Evolutionary conservation across 768 basidiomycete species (phyloP), one percentile per base, ranked within the genome.

Genomic region (Amanita fuliginea): DNA sequence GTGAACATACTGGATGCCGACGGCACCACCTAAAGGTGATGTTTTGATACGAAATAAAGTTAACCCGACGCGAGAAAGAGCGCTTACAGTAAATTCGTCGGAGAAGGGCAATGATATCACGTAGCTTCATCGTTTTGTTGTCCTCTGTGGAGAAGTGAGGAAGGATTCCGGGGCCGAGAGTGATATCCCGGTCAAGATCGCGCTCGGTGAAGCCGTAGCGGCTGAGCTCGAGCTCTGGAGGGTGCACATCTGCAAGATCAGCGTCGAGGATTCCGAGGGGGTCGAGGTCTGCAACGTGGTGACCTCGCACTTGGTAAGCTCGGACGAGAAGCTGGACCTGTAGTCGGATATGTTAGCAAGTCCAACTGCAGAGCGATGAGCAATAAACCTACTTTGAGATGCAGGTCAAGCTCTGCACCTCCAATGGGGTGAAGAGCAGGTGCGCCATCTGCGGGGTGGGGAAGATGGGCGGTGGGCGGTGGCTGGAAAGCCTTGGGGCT

Each of bases 231-330:
- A 99, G 81, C 63, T 99, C 96, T 1, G 90, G 83, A 2, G 94
- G 94, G 6, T 75, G 71, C 11, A 78, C 68, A 48, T 83, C 75
- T 30, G 78, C 82, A 37, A 97, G 78, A 64, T 98, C 95, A 34
- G 91, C 77, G 57, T 92, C 84, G 46, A 88, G 76, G 59, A 99
- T 93, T 13, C 93, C 93, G 14, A 99, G 78, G 28, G 96, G 96
- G 63, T 99, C 96, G 47, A 99, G 75, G 55, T 96, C 87, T 32
- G 95, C 96, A 51, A 93, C 75, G 59, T 97, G 93, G 60, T 99
- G 96, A 13, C 96, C 96, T 52, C 95, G 88, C 14, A 99, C 96
- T 81, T 99, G 96, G 68, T 96, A 99, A 3, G 96, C 96, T 50
- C 96, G 86, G 46, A 97, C 92, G 50, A 99, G 83, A 24, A 98